phyloP scores from a whole-genome alignment of 192 early-diverging fungal species.

The Coemansia sp. region DNA sequence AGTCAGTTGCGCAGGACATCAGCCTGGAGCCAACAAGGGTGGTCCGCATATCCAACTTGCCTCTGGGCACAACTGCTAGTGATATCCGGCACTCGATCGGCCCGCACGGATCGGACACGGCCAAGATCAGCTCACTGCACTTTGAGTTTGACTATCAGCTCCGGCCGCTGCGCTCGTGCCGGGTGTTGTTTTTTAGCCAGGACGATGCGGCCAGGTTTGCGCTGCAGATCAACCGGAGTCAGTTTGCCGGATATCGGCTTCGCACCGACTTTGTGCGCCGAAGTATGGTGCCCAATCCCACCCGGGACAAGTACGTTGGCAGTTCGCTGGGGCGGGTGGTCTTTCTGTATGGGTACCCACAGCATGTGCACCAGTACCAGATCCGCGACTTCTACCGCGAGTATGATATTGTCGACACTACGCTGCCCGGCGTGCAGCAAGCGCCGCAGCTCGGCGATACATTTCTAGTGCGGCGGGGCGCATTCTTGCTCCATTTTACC shows the following conservation, averaged over 20 bases:
- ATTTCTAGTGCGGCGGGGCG: slow-evolving; percentile 29
- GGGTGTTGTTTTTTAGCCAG: slow-evolving; percentile 20
- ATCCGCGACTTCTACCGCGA: slow-evolving; percentile 26
- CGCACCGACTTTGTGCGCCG: slow-evolving; percentile 20
- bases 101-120: not conserved
- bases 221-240: slow-evolving; percentile 6
- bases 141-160: slow-evolving; percentile 35
- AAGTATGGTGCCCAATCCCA: slow-evolving; percentile 14
- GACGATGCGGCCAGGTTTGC: slow-evolving; percentile 21
- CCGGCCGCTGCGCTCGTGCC: slow-evolving; percentile 27
- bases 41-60: slow-evolving; percentile 34
- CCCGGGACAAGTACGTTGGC: slow-evolving; percentile 21
- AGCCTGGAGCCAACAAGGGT: slow-evolving; percentile 19
- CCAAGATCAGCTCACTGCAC: slow-evolving; percentile 17
- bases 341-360: slow-evolving; percentile 41
- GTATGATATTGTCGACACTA: slow-evolving; percentile 40
- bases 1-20: slow-evolving; percentile 10
- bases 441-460: slow-evolving; percentile 31
- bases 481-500: slow-evolving; percentile 38
- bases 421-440: slow-evolving; percentile 34
- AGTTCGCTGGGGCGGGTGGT: slow-evolving; percentile 26
- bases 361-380: slow-evolving; percentile 22
- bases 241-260: slow-evolving; percentile 15
- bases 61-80: slow-evolving; percentile 16
- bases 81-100: slow-evolving; percentile 18